Conservation (phyloP, 495 filamentous ascomycete genomes). For the Astrothelium macrocarpum region DNA sequence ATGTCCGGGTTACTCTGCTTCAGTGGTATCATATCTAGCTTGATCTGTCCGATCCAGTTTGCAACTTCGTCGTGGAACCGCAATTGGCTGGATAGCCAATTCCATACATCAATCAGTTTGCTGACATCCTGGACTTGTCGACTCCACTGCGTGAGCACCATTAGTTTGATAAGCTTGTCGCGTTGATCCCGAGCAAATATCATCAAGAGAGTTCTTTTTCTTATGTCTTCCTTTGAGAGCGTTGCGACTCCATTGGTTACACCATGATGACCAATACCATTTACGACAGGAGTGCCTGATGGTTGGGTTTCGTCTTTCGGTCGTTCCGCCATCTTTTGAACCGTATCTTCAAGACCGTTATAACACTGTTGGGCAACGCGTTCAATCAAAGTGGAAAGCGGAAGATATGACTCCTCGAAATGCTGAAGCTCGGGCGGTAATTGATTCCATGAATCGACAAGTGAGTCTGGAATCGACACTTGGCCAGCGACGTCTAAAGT, state of each 20-base stretch:
- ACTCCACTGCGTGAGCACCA: conserved; percentile 84
- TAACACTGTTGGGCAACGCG: conserved; percentile 75
- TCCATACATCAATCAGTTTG: conserved; percentile 73
- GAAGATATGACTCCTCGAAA: conserved; percentile 65
- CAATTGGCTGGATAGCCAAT: conserved; percentile 55
- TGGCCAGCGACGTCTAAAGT: not conserved
- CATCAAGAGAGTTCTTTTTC: conserved; percentile 70
- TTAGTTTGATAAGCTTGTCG: conserved; percentile 75
- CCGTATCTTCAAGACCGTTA: conserved; percentile 59
- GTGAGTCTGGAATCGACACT: conserved; percentile 8
- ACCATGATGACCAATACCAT: conserved; percentile 23
- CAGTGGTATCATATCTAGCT: conserved; percentile 50
- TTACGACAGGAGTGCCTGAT: conserved; percentile 25
- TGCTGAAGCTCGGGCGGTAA: conserved; percentile 65
- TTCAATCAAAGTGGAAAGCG: conserved; percentile 57
- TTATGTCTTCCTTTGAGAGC: conserved; percentile 50
- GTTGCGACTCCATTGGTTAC: conserved; percentile 53
- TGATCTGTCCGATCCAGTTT: conserved; percentile 55
- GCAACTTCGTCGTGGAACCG: conserved; percentile 46
- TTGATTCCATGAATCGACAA: conserved; percentile 12
- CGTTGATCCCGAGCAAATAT: conserved; percentile 58
- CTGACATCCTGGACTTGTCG: conserved; percentile 65
- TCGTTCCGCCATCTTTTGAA: conserved; percentile 60
- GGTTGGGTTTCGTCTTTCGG: conserved; percentile 31
- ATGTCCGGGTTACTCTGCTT: conserved; percentile 83